phyloP scores from a whole-genome alignment of 2,329 filamentous ascomycete genomes.

The Beauveria sp. region DNA sequence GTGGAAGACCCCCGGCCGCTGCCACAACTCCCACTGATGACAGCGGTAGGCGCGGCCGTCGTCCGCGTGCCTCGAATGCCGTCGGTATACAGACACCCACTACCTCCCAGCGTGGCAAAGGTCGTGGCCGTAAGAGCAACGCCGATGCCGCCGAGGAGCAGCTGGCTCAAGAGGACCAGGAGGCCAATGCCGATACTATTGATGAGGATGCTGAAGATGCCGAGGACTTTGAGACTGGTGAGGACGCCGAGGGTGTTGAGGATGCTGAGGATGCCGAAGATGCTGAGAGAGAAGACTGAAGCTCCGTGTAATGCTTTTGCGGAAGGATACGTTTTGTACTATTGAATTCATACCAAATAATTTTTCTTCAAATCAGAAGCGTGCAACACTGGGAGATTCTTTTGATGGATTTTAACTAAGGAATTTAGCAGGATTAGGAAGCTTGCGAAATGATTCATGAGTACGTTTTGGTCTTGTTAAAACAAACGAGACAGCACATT shows the following conservation, averaged over 20 bases:
- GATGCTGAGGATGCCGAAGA: background rate
- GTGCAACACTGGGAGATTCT: background rate
- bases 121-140: constrained; percentile 10
- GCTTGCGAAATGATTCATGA: constrained; percentile 1
- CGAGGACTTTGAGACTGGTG: background rate
- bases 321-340: background rate
- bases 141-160: constrained; percentile 20
- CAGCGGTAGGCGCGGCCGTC: background rate
- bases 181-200: constrained; percentile 13
- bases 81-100: background rate
- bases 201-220: constrained; percentile 15
- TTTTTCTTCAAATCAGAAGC: background rate
- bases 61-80: background rate
- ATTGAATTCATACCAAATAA: background rate
- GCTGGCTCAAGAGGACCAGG: constrained; percentile 16
- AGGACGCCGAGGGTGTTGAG: background rate
- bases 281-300: background rate
- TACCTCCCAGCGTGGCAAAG: background rate
- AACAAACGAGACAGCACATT: background rate
- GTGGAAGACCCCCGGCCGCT: constrained; percentile 20
- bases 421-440: background rate
- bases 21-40: constrained; percentile 19
- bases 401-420: background rate
- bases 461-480: background rate
- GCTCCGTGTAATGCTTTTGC: background rate